These are phyloP conservation scores for Colletotrichum zoysiae DNA, from an alignment of 2,329 filamentous ascomycete species.

Conservation along the genomic window DNA sequence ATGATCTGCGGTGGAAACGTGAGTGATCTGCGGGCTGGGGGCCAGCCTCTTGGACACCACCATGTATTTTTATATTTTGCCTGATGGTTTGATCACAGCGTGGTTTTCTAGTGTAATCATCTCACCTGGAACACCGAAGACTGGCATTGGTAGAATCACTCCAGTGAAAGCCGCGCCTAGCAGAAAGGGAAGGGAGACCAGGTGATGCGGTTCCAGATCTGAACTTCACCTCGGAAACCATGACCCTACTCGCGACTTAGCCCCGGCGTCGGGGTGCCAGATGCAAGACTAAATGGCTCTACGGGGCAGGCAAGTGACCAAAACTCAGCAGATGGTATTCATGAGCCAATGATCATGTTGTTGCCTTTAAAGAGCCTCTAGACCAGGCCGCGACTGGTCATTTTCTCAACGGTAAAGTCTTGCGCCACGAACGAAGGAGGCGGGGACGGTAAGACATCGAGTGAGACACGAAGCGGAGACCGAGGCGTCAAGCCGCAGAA, in stretches of 20 bases:
- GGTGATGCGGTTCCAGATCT: not conserved
- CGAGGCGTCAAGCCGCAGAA: not conserved
- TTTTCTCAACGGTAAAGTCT: slow-evolving; percentile 1
- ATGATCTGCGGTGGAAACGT: not conserved
- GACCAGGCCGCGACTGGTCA: not conserved
- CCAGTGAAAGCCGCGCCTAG: not conserved
- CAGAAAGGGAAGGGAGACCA: not conserved
- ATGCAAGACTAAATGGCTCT: not conserved
- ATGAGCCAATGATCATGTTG: not conserved
- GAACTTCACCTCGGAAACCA: not conserved
- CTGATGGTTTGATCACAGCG: not conserved
- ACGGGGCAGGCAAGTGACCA: too few relatives aligned
- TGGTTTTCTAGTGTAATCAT: not conserved
- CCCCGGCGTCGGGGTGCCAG: not conserved
- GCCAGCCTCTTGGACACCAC: not conserved
- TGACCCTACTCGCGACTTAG: not conserved
- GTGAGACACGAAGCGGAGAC: not conserved
- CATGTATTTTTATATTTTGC: not conserved
- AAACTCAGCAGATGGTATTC: not conserved
- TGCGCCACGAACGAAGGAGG: not conserved
- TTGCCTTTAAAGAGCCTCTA: not conserved
- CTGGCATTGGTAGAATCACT: not conserved
- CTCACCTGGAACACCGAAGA: not conserved
- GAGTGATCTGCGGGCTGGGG: not conserved
- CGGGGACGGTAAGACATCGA: slow-evolving; percentile 1